Evolutionary conservation across 2,329 filamentous ascomycete genomes (phyloP), one percentile per base, ranked within the genome.

Genomic region (Aspergillus carbonarius): DNA sequence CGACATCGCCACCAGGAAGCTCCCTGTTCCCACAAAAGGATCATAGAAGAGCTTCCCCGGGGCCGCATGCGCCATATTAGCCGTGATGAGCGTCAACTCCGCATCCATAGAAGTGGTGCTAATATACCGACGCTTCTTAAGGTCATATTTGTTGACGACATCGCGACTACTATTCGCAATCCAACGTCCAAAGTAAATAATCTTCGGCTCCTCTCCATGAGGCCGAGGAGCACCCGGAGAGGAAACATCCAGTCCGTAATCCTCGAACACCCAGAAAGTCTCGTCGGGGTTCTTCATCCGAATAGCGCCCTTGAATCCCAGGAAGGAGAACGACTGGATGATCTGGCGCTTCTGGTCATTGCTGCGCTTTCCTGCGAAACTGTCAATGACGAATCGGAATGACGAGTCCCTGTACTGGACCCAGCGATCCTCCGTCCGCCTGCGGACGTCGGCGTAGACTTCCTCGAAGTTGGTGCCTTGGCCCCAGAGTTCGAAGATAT

Each of bases 21-120:
- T 93, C 5, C 93, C 95, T 0, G 95, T 98, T 4, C 95, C 95
- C 59, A 95, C 92, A 71, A 99, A 99, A 0, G 95, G 95, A 67
- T 99, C 95, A 69, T 93, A 97, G 68, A 96, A 91, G 2, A 98
- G 72, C 70, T 91, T 96, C 0, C 92, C 93, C 0, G 92, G 90
- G 0, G 80, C 88, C 0, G 92, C 92, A 13, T 91, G 85, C 0
- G 91, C 91, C 66, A 99, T 87, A 70, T 98, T 99, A 1, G 93
- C 95, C 0, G 93, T 97, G 20, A 99, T 80, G 1, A 99, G 83
- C 12, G 92, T 91, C 44, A 99, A 82, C 74, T 98, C 95, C 0
- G 93, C 90, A 72, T 99, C 95, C 95, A 99, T 98, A 47, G 91
- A 95, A 0, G 95, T 99, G 0, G 93, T 98, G 66, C 90, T 92